Base-by-base conservation (phyloP, 2,329 filamentous ascomycete species). In the Pseudopithomyces maydicus region DNA sequence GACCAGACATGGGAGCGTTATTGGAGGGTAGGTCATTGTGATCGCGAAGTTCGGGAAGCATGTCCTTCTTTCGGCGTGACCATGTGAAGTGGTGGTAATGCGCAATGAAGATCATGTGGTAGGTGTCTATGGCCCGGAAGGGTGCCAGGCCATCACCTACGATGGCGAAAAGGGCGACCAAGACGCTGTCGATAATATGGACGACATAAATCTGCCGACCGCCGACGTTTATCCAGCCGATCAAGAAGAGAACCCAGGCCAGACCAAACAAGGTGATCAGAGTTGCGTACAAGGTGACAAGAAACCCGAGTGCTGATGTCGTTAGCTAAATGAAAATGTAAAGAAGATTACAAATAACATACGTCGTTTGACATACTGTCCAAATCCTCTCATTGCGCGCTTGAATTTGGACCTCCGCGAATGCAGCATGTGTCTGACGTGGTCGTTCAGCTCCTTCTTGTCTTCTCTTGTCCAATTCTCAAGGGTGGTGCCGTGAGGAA, bases 221-320 rank as follows among this genome's bases (percentile, higher is more conserved):
- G 19, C 90, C 90, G 19, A 94, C 88, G 61, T 92, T 92, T 70
- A 95, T 91, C 91, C 91, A 96, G 46, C 85, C 90, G 71, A 96
- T 96, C 53, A 96, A 80, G 77, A 94, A 95, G n/a, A 96, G 83
- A 1, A 96, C 91, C 92, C 91, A 96, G 0, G 90, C 90, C 12
- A 94, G 81, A 68, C 91, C 91, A 66, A 96, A 96, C 0, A 93
- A 80, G 0, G 91, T 95, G 65, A 96, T 93, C 19, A 94, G 81
- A 1, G 85, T 88, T 8, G 91, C 91, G 74, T 96, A 96, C 3
- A 96, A 77, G 0, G 91, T 95, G 56, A 96, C 90, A 53, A 93
- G 83, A 70, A 95, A 91, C 1, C 92, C 92, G 36, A 96, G 81
- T 1, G 92, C 84, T 86, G 55, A 17, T 3, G 15, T 8, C 7